Percentiles rank a stretch among this genome's conserved stretches.
Conservation (phyloP, 2,329 filamentous ascomycete species). For the Volutella citrinella region DNA sequence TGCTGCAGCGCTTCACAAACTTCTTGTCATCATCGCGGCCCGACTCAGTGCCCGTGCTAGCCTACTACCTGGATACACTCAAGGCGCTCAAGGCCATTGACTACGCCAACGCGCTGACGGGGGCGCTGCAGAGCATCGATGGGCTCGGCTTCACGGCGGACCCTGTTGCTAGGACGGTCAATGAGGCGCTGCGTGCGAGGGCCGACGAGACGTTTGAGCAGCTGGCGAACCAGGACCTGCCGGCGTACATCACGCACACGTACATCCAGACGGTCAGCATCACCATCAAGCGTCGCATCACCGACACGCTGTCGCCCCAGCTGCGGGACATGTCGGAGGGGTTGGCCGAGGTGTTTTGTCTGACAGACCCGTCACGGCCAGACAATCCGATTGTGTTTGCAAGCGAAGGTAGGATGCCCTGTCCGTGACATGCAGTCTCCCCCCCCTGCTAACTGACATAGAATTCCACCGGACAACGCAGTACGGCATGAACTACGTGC, state of each 20-base stretch:
- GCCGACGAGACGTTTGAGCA: slow-evolving; percentile 62
- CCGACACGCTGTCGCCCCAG: slow-evolving; percentile 62
- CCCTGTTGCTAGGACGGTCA: slow-evolving; percentile 50
- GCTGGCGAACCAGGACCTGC: slow-evolving; percentile 65
- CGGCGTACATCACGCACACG: slow-evolving; percentile 67
- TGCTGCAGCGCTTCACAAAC: slow-evolving; percentile 63
- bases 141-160: slow-evolving; percentile 54
- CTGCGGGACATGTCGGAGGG: slow-evolving; percentile 70
- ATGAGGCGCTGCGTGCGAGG: slow-evolving; percentile 58
- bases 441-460: slow-evolving; percentile 29
- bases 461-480: slow-evolving; percentile 74
- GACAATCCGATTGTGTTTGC: slow-evolving; percentile 78
- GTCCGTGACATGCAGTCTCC: too few species aligned
- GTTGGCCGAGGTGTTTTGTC: slow-evolving; percentile 72
- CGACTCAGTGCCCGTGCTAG: slow-evolving; percentile 61
- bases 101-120: slow-evolving; percentile 67
- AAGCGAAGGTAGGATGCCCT: slow-evolving; percentile 74
- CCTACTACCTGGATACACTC: slow-evolving; percentile 68
- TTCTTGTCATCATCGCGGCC: slow-evolving; percentile 61
- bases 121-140: slow-evolving; percentile 54
- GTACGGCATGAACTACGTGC: slow-evolving; percentile 69
- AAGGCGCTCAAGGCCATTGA: slow-evolving; percentile 70
- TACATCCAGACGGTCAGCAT: slow-evolving; percentile 69
- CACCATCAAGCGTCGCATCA: slow-evolving; percentile 65
- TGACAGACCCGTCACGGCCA: slow-evolving; percentile 68